Evolutionary conservation across 1,139 yeast genomes (phyloP), one percentile per base, ranked within the genome.

Genomic region (Geotrichum citri-aurantii): DNA sequence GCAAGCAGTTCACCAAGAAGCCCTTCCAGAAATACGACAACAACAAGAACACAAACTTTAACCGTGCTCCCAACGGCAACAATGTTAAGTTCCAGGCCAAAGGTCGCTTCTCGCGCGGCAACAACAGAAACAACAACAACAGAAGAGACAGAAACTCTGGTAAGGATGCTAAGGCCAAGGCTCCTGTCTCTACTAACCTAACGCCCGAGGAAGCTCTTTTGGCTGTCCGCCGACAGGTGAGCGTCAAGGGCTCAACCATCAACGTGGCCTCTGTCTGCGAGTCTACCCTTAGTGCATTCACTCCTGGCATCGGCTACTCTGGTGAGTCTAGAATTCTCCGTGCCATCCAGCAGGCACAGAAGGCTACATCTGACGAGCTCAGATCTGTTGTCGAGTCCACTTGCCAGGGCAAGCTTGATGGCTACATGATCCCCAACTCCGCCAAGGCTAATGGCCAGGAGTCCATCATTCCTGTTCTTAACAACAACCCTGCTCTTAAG

Each of bases 401-500:
- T 17, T 61, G 66, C 55, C 63, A 57, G 61, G 68, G 65, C 37
- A 52, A 59, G 46, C 58, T 59, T 11, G 46, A 44, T 50, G 68
- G 61, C 37, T 62, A 56, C 56, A 52, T 46, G 23, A 54, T 61
- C 23, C 40, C 59, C 27, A 59, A 50, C 12, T 47, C 52, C 14
- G 54, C 59, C 3, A 54, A 59, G 46, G 56, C 56, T 6, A 49
- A 55, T 17, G 57, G 63, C 2, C 56, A 65, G 7, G 59, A 58
- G 29, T 40, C 54, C 21, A 55, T 66, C 23, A 63, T 66, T 50
- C 60, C 64, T 47, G 55, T 63, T 21, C 59, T 70, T 46, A 66
- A 66, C 54, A 62, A 66, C 49, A 69, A 70, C 61, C 53, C 61
- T 19, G 57, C 64, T 6, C 58, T 66, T 44, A 54, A 62, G n/a